Percentiles rank a stretch among this genome's conserved stretches.
These are phyloP conservation scores for Simplicillium aogashimaense DNA, from an alignment of 2,329 filamentous ascomycete genomes.

Conservation along the genomic window DNA sequence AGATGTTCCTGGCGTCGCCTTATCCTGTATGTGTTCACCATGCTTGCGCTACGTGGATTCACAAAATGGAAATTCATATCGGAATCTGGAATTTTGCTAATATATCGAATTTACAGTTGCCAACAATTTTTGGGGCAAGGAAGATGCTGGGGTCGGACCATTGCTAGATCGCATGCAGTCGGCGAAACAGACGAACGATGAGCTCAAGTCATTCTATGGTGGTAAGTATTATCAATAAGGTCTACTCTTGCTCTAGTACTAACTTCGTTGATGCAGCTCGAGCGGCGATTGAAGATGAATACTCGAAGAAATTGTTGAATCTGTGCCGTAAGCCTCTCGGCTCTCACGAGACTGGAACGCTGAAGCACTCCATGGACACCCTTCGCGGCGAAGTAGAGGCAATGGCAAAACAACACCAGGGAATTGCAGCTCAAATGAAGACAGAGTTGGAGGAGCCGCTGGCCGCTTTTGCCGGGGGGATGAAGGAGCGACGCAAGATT, in stretches of 20 bases:
- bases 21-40: constrained; percentile 45
- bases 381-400: constrained; percentile 82
- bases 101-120: constrained; percentile 51
- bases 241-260: neutral
- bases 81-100: constrained; percentile 3
- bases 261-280: constrained; percentile 46
- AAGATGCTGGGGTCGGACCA: constrained; percentile 88
- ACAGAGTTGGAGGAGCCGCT: constrained; percentile 90
- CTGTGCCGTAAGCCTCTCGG: constrained; percentile 83
- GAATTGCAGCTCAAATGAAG: constrained; percentile 89
- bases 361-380: constrained; percentile 77
- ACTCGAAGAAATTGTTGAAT: constrained; percentile 77
- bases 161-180: constrained; percentile 90
- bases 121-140: constrained; percentile 99
- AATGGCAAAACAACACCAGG: constrained; percentile 89
- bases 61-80: too few relatives aligned
- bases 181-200: constrained; percentile 90
- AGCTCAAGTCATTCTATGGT: constrained; percentile 83
- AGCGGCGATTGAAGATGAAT: constrained; percentile 93
- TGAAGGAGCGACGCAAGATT: constrained; percentile 96
- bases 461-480: constrained; percentile 80
- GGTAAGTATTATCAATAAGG: constrained; percentile 35
- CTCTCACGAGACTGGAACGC: constrained; percentile 74
- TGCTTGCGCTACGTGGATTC: neutral
- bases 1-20: constrained; percentile 54